Percentiles rank a stretch among this genome's conserved stretches.
phyloP scores from a whole-genome alignment of 495 filamentous ascomycete genomes.

The Penicillium coffeae region DNA sequence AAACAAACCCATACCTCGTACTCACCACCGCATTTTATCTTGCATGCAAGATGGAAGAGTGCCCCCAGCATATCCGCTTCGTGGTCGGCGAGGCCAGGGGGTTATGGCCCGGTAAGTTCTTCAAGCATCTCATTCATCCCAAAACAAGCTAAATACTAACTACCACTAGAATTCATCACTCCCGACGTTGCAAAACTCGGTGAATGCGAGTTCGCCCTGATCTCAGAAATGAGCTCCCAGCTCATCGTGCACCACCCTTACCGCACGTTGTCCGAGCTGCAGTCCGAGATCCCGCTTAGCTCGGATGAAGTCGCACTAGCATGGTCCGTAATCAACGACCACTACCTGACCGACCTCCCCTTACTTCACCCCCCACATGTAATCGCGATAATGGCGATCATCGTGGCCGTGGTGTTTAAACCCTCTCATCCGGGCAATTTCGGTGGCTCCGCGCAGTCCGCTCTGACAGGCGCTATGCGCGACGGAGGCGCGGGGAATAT shows the following conservation, averaged over 20 bases:
- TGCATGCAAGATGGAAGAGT: conserved; percentile 98
- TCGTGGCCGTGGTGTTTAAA: conserved; percentile 77
- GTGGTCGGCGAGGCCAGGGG: conserved; percentile 81
- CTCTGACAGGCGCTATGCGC: conserved; percentile 37
- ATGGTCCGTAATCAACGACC: conserved; percentile 90
- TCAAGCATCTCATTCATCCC: background rate
- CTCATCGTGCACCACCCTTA: conserved; percentile 98
- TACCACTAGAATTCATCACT: conserved; percentile 65
- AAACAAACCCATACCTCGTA: conserved; percentile 90
- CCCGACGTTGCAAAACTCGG: conserved; percentile 84
- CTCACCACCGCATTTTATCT: conserved; percentile 89
- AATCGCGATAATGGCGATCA: conserved; percentile 85
- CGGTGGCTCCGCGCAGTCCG: conserved; percentile 37
- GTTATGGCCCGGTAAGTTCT: conserved; percentile 75
- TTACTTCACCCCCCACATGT: conserved; percentile 84
- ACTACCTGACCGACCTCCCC: conserved; percentile 90
- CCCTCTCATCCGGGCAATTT: conserved; percentile 44
- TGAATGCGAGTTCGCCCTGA: conserved; percentile 94
- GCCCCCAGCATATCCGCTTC: conserved; percentile 89
- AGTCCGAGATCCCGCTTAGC: conserved; percentile 62
- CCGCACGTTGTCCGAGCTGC: conserved; percentile 73
- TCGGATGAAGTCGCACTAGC: conserved; percentile 76
- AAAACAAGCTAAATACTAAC: conserved; percentile 9
- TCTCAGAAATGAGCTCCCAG: conserved; percentile 91
- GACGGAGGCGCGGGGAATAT: conserved; percentile 41